Percentiles rank a stretch among this genome's conserved stretches.
phyloP scores from a whole-genome alignment of 2,329 filamentous ascomycete genomes.

The Simplicillium aogashimaense region DNA sequence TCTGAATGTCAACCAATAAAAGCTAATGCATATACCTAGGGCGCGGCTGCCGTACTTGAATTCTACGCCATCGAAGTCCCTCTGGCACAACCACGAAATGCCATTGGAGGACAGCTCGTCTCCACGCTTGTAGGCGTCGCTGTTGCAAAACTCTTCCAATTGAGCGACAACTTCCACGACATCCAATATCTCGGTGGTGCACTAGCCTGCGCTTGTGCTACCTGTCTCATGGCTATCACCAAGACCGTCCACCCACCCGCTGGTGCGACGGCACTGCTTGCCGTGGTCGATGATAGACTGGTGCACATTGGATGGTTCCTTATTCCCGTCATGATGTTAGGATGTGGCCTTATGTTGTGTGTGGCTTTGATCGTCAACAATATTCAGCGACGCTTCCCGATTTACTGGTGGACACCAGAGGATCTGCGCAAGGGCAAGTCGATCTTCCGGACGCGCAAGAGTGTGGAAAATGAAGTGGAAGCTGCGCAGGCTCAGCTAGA shows the following conservation, averaged over 20 bases:
- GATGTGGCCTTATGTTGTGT: constrained; percentile 48
- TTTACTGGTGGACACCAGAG: constrained; percentile 59
- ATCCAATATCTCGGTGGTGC: constrained; percentile 57
- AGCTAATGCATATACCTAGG: constrained; percentile 29
- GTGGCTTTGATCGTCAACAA: constrained; percentile 61
- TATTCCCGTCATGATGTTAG: constrained; percentile 52
- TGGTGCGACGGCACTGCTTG: constrained; percentile 62
- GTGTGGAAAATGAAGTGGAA: constrained; percentile 4
- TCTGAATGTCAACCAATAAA: neutral
- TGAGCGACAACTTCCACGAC: constrained; percentile 33
- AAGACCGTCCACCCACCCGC: constrained; percentile 67
- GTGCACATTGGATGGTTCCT: constrained; percentile 58
- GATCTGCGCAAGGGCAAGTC: constrained; percentile 10
- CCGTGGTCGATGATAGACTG: constrained; percentile 47
- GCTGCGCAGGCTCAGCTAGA: constrained; percentile 1
- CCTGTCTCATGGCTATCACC: constrained; percentile 56
- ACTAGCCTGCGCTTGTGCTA: constrained; percentile 53
- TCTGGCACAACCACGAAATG: constrained; percentile 63
- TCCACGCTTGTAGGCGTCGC: constrained; percentile 50
- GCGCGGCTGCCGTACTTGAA: constrained; percentile 65
- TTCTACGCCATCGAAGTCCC: constrained; percentile 65
- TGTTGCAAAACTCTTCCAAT: constrained; percentile 55
- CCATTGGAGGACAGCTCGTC: constrained; percentile 56
- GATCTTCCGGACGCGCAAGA: constrained; percentile 2
- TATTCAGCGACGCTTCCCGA: constrained; percentile 53